Conservation (phyloP, 2,329 filamentous ascomycete species). For the Fusarium sublunatum region DNA sequence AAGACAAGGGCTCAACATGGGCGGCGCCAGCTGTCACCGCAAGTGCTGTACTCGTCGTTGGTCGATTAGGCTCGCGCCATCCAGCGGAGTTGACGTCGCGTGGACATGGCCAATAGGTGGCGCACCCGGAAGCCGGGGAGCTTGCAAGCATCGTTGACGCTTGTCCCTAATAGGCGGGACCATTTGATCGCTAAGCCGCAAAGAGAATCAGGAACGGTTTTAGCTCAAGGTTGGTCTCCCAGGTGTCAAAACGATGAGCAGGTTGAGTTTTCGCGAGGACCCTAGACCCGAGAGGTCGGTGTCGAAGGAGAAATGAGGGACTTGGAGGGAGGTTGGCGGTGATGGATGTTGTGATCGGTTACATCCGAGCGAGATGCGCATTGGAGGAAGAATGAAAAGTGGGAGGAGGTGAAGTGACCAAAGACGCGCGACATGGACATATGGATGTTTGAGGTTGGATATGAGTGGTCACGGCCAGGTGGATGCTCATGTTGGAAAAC, state of each 20-base stretch:
- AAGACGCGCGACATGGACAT: not conserved
- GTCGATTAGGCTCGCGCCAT: conserved; percentile 27
- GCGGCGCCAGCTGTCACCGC: conserved; percentile 46
- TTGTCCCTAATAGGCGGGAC: conserved; percentile 34
- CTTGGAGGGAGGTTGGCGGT: conserved; percentile 17
- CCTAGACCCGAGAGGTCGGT: conserved; percentile 24
- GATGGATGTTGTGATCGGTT: conserved; percentile 40
- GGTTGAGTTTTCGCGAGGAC: not conserved
- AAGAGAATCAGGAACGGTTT: conserved; percentile 37
- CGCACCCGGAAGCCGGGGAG: conserved; percentile 38
- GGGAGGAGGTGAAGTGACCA: conserved; percentile 14
- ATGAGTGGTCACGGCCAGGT: conserved; percentile 24
- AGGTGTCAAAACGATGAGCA: conserved; percentile 21
- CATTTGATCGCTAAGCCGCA: conserved; percentile 40
- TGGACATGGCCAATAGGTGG: conserved; percentile 44
- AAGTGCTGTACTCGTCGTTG: conserved; percentile 42
- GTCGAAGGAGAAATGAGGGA: conserved; percentile 7
- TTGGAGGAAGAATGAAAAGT: conserved; percentile 20
- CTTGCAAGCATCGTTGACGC: conserved; percentile 35
- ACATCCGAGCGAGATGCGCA: conserved; percentile 38
- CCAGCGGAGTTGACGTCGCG: conserved; percentile 24
- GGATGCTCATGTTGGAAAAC: conserved; percentile 2
- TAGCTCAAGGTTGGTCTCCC: conserved; percentile 28
- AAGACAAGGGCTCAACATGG: conserved; percentile 37
- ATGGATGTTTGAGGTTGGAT: conserved; percentile 12